Base-by-base conservation (phyloP, 345 rosid species). In the Cochlearia excelsa region DNA sequence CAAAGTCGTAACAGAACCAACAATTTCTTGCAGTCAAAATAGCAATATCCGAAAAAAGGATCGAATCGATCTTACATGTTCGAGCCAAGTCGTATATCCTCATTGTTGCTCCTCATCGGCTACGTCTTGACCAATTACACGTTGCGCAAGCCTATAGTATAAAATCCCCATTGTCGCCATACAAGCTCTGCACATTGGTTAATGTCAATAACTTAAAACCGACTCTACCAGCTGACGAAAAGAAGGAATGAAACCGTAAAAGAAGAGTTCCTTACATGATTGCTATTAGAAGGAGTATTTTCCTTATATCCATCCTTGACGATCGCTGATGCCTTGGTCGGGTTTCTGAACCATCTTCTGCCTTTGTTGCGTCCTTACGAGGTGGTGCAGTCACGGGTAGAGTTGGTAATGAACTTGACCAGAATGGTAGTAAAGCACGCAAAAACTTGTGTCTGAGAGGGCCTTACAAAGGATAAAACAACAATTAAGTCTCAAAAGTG, bases 121-220 rank as follows among this genome's bases (percentile, higher is more conserved):
- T 72, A 63, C 49, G 26, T 81, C 81, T 46, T 90, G 88, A 28
- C 75, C 86, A 8, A 84, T 72, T 45, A 83, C 87, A 45, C 84
- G 77, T 48, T 84, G 95, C 10, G 99, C 92, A 28, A 94, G 80
- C 81, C 96, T 85, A 83, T 87, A 90, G 67, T 94, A 94, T 56
- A 94, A 80, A 67, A 94, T 79, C 61, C 92, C 96, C 97, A 94
- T 94, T 5, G 99, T 90, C 6, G 99, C 92, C 85, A 94, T 78
- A 72, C 99, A 94, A 2, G 99, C 99, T 90, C 99, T 94, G 96
- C 78, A 63, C 10, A 60, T 60, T 5, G 34, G 40, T 47, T 10
- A 67, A 0, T 16, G 23, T 16, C 23, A 16, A 16, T 16, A 16
- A 16, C 23, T 16, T 16, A 16, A 16, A 16, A 16, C 23, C 23